Evolutionary conservation across 2,329 filamentous ascomycete species (phyloP), one percentile per base, ranked within the genome.

Genomic region (Sarocladiaceae sp.): DNA sequence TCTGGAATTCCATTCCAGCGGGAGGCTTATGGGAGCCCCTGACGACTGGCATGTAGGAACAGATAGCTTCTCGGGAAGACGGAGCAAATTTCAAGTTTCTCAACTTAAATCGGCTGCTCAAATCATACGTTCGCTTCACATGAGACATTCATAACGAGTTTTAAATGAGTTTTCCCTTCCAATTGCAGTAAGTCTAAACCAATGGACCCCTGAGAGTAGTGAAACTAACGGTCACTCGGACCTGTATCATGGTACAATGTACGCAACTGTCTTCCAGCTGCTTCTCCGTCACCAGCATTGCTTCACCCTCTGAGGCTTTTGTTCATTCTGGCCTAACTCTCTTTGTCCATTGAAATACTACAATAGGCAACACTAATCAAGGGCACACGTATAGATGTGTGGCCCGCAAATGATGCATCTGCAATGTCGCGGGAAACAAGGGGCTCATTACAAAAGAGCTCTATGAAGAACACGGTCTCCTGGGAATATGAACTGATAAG

Each of bases 361-460:
- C 44, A 42, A 23, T 18, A 48, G 23, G 25, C 23, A 46, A 48
- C 22, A 48, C n/a, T 7, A 20, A 22, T 7, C 13, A 33, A 48
- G 5, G 31, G 44, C 44, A 33, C 11, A 7, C 44, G 28, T n/a
- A 18, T 11, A 25, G 17, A 48, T 11, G n/a, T 20, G 44, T 20
- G 12, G 17, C 13, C 23, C 17, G 12, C 4, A 15, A 22, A 20
- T 8, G 17, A 33, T 33, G 44, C 44, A 48, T 26, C 40, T 44
- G 22, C 22, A n/a, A 44, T 22, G 40, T 44, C 23, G 40, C 40
- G 40, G n/a, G 33, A 48, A 4, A 33, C 12, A 48, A 46, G 20
- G n/a, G 26, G 44, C 44, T 48, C 44, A 48, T 48, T 48, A 50
- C 22, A 50, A 50, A 50, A 50, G 33, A 50, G 47, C 47, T 37